phyloP scores from a whole-genome alignment of 2,329 filamentous ascomycete species.

The Sporothrix sp. region DNA sequence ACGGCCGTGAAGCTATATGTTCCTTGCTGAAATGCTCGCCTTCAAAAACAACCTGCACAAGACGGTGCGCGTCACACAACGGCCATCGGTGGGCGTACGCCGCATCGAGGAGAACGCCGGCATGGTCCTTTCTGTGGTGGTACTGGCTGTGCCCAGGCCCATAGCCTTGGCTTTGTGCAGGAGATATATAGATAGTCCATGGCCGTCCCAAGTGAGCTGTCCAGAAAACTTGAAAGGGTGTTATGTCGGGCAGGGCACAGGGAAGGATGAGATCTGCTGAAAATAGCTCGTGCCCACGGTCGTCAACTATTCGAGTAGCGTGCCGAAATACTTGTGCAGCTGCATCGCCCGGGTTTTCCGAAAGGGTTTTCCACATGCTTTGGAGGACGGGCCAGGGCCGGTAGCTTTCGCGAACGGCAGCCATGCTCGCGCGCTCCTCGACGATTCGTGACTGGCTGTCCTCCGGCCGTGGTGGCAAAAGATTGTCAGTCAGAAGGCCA shows the following conservation, averaged over 20 bases:
- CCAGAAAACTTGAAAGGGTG: slow-evolving; percentile 32
- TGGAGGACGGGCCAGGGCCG: slow-evolving; percentile 40
- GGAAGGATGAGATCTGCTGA: slow-evolving; percentile 38
- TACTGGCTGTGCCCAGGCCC: not conserved
- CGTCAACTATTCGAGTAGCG: slow-evolving; percentile 27
- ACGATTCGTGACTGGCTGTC: slow-evolving; percentile 23
- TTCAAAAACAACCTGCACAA: slow-evolving; percentile 32
- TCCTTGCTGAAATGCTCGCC: slow-evolving; percentile 21
- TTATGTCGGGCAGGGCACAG: slow-evolving; percentile 29
- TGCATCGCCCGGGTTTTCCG: not conserved
- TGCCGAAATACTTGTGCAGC: slow-evolving; percentile 22
- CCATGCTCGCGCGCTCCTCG: slow-evolving; percentile 28
- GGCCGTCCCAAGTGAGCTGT: slow-evolving; percentile 22
- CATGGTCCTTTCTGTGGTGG: slow-evolving; percentile 30
- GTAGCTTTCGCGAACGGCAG: slow-evolving; percentile 29
- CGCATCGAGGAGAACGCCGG: slow-evolving; percentile 34
- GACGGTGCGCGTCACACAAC: slow-evolving; percentile 30
- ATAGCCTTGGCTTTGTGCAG: not conserved
- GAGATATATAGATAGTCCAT: slow-evolving; percentile 29
- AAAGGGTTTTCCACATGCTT: slow-evolving; percentile 29
- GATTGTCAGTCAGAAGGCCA: slow-evolving; percentile 65
- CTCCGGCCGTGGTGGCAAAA: slow-evolving; percentile 50
- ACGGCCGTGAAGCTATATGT: slow-evolving; percentile 23
- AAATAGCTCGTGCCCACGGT: slow-evolving; percentile 23
- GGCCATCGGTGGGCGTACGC: slow-evolving; percentile 40